Base-by-base conservation (phyloP, 2,329 filamentous ascomycete genomes). In the Corynespora cassiicola region DNA sequence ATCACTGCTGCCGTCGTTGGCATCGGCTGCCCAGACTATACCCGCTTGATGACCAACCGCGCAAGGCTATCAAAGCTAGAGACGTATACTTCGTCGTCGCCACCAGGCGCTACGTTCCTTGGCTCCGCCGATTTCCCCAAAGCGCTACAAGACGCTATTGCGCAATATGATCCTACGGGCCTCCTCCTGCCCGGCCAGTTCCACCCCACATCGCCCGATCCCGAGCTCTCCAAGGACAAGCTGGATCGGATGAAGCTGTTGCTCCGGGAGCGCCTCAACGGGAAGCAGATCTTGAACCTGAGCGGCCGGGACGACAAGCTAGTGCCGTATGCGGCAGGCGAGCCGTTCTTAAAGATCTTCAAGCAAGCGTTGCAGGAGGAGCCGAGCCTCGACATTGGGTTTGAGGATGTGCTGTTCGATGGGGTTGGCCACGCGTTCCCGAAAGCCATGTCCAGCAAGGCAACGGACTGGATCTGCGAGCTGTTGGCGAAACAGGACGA, bases 11-110 rank as follows among this genome's bases (percentile, higher is more conserved):
- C 81, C 1, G 83, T 95, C 6, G 77, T 88, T 3, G 79, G 96
- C 16, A 88, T 97, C 36, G 94, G 92, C 1, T 96, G 90, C 66
- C 90, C 91, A 1, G 92, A 99, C 68, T 96, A 88, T 57, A 81
- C 85, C 48, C 76, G 87, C 65, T 74, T 97, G 11, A 87, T 97
- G 82, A 77, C 75, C 7, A 85, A 92, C 55, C 88, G 94, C 8
- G 92, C 92, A 1, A 75, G 80, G 5, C 74, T 85, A 23, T 86
- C 86, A 0, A 88, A 85, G 56, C 73, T 87, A 8, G 50, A 76
- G 10, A 80, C 82, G 0, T 89, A 79, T 69, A 79, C 77, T 0
- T 65, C 73, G 2, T 75, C 76, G 9, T 72, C 79, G 11, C 75
- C 77, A 0, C 75, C 76, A 0, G 85, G 84, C 0, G 67, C 74